Base-by-base conservation (phyloP, 805 yeast genomes). In the Ogataea naganishii region DNA sequence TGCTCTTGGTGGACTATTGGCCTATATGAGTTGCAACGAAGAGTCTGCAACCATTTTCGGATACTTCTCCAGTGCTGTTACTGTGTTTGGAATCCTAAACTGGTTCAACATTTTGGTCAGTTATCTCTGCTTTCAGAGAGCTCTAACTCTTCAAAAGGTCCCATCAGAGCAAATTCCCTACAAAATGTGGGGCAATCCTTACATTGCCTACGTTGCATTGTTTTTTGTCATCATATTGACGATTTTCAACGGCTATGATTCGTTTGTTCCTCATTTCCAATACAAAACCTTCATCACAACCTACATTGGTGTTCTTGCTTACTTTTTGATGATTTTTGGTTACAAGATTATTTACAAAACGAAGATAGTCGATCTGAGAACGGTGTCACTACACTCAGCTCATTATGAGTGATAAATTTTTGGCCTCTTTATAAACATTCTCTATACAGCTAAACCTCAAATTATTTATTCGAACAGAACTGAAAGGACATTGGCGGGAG, bases 301-400 rank as follows among this genome's bases (percentile, higher is more conserved):
- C 15, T 39, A 43, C 20, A 30, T 43, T 26, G 45, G 46, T 14
- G 60, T 76, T 24, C 78, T 78, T 20, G 69, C 74, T 3, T n/a
- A n/a, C n/a, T n/a, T n/a, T n/a, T n/a, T n/a, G n/a, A n/a, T n/a
- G n/a, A n/a, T n/a, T n/a, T n/a, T n/a, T n/a, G n/a, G n/a, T n/a
- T n/a, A n/a, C n/a, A n/a, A n/a, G n/a, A n/a, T n/a, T n/a, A n/a
- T n/a, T n/a, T n/a, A n/a, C n/a, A n/a, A n/a, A n/a, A n/a, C n/a
- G n/a, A n/a, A n/a, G n/a, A n/a, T n/a, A n/a, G n/a, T n/a, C n/a
- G n/a, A n/a, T n/a, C n/a, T n/a, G n/a, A n/a, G n/a, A n/a, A n/a
- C n/a, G n/a, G n/a, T n/a, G n/a, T n/a, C n/a, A n/a, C n/a, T n/a
- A n/a, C n/a, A n/a, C n/a, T n/a, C n/a, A n/a, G n/a, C n/a, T n/a